Base-by-base conservation (phyloP, 768 basidiomycete species). In the Phaeotremella fagi region DNA sequence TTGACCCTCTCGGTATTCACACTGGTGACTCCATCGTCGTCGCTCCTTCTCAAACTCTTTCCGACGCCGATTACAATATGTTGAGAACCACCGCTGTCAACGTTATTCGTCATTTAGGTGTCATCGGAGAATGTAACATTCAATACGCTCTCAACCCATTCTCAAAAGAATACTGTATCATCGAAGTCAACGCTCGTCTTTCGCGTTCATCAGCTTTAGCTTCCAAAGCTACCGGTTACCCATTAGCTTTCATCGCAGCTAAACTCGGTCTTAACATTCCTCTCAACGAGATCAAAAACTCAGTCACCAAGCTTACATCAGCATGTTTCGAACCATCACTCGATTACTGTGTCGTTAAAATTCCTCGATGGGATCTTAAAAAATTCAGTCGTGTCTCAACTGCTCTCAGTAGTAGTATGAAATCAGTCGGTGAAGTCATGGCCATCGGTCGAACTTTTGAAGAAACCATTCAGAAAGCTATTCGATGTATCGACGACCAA, bases 1-100 rank as follows among this genome's bases (percentile, higher is more conserved):
- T 99, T 64, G 94, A 99, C 74, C 94, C 94, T 27, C 82, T 99
- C 24, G 94, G 94, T 54, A 98, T 95, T 63, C 94, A 99, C 68
- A 99, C 94, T 1, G 94, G 94, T 51, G 94, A 99, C 73, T 99
- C 94, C 3, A 97, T 98, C 67, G 95, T 99, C 62, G 82, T 98
- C 26, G 95, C 95, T 6, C 94, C 94, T 2, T 97, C 92, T 38
- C 94, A 99, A 75, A 98, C 94, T 0, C 82, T 98, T 25, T 95
- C 92, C n/a, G 94, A 98, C 73, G 81, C 85, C n/a, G 95, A 98
- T 74, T 97, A 95, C 79, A 90, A 98, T 73, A 99, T 98, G 94
- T 83, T 99, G 45, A 85, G 95, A 41, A 95, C 91, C 23, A 95
- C 94, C 7, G 95, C 95, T 15, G 86, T 98, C 77, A 97, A 97